A percentile compares a stretch with the other conserved stretches of the same genome.
These are phyloP conservation scores for Choiromyces venosus DNA, from an alignment of 495 filamentous ascomycete genomes.

Conservation along the genomic window DNA sequence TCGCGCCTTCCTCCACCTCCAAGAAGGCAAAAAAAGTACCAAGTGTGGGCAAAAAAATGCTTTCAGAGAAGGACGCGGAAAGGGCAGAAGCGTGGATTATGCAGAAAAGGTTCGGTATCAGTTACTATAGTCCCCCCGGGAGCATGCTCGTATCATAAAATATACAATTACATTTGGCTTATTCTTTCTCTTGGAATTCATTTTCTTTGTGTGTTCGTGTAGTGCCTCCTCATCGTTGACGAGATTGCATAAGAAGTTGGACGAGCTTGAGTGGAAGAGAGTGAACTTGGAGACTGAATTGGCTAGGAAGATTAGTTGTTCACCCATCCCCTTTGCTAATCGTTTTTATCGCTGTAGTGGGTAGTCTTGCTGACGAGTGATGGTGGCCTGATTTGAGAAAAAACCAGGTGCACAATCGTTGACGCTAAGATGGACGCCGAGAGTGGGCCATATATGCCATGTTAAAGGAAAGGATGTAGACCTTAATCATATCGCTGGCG, in stretches of 20 bases:
- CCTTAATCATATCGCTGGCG: slow-evolving; percentile 46
- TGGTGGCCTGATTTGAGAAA: slow-evolving; percentile 5
- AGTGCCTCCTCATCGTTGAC: slow-evolving; percentile 62
- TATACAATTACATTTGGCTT: slow-evolving; percentile 18
- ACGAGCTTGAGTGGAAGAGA: slow-evolving; percentile 55
- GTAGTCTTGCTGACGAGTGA: neutral
- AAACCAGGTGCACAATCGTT: slow-evolving; percentile 52
- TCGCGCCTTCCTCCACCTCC: slow-evolving; percentile 44
- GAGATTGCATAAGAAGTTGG: slow-evolving; percentile 61
- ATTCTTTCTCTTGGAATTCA: slow-evolving; percentile 20
- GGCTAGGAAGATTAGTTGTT: slow-evolving; percentile 48
- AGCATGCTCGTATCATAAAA: slow-evolving; percentile 15
- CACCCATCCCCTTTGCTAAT: slow-evolving; percentile 24
- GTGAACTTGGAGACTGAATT: slow-evolving; percentile 53
- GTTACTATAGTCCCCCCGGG: slow-evolving; percentile 7
- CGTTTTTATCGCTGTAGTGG: neutral
- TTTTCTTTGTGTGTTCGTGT: slow-evolving; percentile 15
- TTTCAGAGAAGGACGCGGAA: slow-evolving; percentile 51
- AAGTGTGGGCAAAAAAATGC: slow-evolving; percentile 34
- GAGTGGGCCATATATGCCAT: slow-evolving; percentile 81
- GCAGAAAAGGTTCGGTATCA: slow-evolving; percentile 51
- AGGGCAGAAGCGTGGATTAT: slow-evolving; percentile 77
- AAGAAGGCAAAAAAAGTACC: slow-evolving; percentile 42
- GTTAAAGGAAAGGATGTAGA: slow-evolving; percentile 74
- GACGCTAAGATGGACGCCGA: slow-evolving; percentile 75